These are phyloP conservation scores for Diplogelasinospora grovesii DNA, from an alignment of 495 filamentous ascomycete species.

Conservation along the genomic window DNA sequence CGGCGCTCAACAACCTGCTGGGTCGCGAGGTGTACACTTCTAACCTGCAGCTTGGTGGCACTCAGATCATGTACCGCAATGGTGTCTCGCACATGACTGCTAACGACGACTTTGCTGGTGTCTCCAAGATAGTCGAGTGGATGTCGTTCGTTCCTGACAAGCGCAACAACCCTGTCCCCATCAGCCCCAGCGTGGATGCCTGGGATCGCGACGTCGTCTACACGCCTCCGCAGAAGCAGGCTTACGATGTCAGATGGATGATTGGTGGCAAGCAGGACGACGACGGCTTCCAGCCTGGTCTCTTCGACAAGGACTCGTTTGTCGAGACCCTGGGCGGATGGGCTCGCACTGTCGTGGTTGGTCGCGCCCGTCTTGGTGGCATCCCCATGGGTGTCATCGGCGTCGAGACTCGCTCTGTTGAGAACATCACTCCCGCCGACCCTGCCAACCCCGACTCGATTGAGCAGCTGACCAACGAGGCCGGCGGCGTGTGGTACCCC, in stretches of 20 bases:
- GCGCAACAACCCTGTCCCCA: conserved; percentile 81
- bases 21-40: conserved; percentile 98
- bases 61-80: conserved; percentile 99
- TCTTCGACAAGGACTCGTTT: conserved; percentile 95
- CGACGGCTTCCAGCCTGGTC: conserved; percentile 68
- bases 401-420: conserved; percentile 90
- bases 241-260: conserved; percentile 92
- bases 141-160: conserved; percentile 93
- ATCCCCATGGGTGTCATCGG: conserved; percentile 98
- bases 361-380: conserved; percentile 91
- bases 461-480: conserved; percentile 87
- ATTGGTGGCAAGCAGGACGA: conserved; percentile 87
- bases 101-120: conserved; percentile 94
- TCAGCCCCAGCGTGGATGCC: conserved; percentile 70
- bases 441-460: conserved; percentile 97
- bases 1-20: conserved; percentile 95
- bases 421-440: conserved; percentile 97
- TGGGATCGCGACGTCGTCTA: conserved; percentile 93
- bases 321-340: conserved; percentile 94
- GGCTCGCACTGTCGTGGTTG: conserved; percentile 94
- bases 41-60: conserved; percentile 96
- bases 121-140: conserved; percentile 97
- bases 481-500: conserved; percentile 98
- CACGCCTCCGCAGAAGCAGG: conserved; percentile 74
- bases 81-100: conserved; percentile 99